A percentile compares a stretch with the other conserved stretches of the same genome.
Evolutionary conservation across 306 rosid genomes (phyloP).

Genomic region (Medicago ruthenica): DNA sequence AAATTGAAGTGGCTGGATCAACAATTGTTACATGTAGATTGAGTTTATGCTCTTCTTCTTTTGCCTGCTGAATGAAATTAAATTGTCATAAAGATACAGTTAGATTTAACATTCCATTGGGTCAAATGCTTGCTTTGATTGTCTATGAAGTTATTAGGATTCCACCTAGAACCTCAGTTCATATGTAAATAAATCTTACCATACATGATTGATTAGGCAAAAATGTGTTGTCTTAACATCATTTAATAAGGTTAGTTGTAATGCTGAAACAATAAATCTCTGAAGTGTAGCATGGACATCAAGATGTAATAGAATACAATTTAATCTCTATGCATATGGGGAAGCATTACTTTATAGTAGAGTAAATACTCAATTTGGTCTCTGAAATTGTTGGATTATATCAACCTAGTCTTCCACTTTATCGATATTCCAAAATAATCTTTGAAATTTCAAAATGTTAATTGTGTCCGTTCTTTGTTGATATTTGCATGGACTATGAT

Average conservation of each 20-base stretch:
- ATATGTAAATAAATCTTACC: conserved; percentile 33
- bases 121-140: conserved; percentile 27
- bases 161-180: conserved; percentile 20
- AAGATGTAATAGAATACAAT: too few relatives aligned
- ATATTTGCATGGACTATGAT: neutral
- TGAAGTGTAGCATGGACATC: too few relatives aligned
- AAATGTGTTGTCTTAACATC: neutral
- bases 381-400: neutral
- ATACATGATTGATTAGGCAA: neutral
- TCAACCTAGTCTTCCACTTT: neutral
- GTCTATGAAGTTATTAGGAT: conserved; percentile 23
- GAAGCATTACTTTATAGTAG: neutral
- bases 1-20: too few relatives aligned
- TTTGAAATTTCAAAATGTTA: neutral
- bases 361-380: neutral
- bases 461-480: neutral
- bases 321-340: neutral
- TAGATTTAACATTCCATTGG: conserved; percentile 11
- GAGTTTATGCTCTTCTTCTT: conserved; percentile 23
- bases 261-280: conserved; percentile 11
- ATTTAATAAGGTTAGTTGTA: neutral
- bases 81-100: conserved; percentile 1
- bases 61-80: conserved; percentile 15
- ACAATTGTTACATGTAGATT: too few relatives aligned
- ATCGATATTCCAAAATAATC: neutral